Percentiles rank a stretch among this genome's conserved stretches.
Evolutionary conservation across 2,329 filamentous ascomycete genomes (phyloP).

Genomic region (Geosmithia flava): DNA sequence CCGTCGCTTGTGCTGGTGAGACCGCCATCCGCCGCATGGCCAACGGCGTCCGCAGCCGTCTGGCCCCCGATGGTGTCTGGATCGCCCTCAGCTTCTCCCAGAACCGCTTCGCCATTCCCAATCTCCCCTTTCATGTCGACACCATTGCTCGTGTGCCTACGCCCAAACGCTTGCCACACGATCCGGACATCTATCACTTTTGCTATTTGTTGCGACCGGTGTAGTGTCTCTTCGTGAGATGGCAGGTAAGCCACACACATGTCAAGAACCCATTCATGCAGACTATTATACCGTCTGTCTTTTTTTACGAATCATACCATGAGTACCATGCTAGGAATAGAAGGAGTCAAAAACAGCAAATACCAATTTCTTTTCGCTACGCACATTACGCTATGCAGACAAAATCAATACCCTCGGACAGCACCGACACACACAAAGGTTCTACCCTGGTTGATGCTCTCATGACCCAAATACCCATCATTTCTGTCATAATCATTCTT

Average conservation of each 20-base stretch:
- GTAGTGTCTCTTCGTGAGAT: background rate
- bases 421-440: background rate
- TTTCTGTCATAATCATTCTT: no score
- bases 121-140: conserved; percentile 26
- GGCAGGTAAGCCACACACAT: background rate
- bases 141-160: conserved; percentile 28
- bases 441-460: background rate
- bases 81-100: conserved; percentile 35
- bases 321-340: background rate
- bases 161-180: conserved; percentile 22
- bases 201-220: conserved; percentile 28
- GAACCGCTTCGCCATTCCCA: conserved; percentile 22
- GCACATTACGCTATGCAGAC: background rate
- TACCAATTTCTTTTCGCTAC: background rate
- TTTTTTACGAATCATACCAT: background rate
- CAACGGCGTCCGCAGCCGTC: conserved; percentile 16
- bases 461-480: no score
- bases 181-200: conserved; percentile 33
- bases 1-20: conserved; percentile 31
- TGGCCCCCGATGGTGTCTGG: conserved; percentile 27
- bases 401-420: background rate
- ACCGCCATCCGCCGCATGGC: conserved; percentile 24
- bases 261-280: background rate
- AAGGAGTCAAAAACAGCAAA: background rate
- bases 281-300: conserved; percentile 1